Percentiles rank a stretch among this genome's conserved stretches.
These are phyloP conservation scores for Candida silvicultrix DNA, from an alignment of 805 yeast species.

Conservation along the genomic window DNA sequence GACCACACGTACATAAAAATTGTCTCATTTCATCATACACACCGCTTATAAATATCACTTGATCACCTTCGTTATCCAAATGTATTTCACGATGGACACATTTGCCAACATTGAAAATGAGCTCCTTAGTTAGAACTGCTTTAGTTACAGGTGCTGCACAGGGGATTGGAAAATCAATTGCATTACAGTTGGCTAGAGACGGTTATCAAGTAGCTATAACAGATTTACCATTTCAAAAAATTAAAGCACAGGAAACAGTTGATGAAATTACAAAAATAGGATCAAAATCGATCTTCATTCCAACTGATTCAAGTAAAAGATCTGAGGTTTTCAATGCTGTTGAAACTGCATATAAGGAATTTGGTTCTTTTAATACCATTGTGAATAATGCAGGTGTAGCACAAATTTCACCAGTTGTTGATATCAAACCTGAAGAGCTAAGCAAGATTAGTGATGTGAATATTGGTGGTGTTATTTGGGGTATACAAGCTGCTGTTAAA, in stretches of 20 bases:
- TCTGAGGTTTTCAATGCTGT: conserved; percentile 23
- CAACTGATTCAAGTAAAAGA: conserved; percentile 20
- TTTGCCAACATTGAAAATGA: not conserved
- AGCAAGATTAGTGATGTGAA: conserved; percentile 21
- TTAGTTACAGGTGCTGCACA: conserved; percentile 87
- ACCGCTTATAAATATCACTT: too few relatives aligned
- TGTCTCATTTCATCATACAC: too few relatives aligned
- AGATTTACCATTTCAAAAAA: conserved; percentile 19
- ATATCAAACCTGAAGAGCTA: conserved; percentile 23
- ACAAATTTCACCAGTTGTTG: conserved; percentile 21
- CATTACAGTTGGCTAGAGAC: conserved; percentile 66
- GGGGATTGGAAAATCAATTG: conserved; percentile 83
- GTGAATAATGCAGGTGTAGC: conserved; percentile 33
- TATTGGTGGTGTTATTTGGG: conserved; percentile 27
- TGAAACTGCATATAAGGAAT: conserved; percentile 19
- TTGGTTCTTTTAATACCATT: conserved; percentile 29
- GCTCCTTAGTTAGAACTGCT: conserved; percentile 31
- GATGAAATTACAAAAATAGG: conserved; percentile 17
- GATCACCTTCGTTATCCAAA: too few relatives aligned
- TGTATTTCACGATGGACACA: too few relatives aligned
- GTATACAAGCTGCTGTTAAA: conserved; percentile 27
- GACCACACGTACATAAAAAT: too few relatives aligned
- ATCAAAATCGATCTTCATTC: conserved; percentile 18
- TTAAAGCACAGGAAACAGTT: conserved; percentile 17
- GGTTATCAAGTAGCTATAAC: conserved; percentile 44